Evolutionary conservation across 257 asterid genomes (phyloP).

Genomic region (Solanum pennellii): DNA sequence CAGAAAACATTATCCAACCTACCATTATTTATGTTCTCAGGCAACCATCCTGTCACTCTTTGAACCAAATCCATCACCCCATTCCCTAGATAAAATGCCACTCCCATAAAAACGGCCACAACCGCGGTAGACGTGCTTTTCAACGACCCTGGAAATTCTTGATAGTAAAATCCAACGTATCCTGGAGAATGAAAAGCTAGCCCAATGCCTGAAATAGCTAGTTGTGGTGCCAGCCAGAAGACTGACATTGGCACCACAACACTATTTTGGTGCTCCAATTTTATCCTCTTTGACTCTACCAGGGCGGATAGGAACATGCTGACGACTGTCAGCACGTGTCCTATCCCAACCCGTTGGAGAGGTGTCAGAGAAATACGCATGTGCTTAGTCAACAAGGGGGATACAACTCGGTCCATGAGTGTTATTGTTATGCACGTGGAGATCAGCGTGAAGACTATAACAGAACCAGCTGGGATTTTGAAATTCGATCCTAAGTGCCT

Average conservation of each 20-base stretch:
- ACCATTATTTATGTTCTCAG: constrained; percentile 13
- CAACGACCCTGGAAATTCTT: constrained; percentile 15
- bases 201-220: constrained; percentile 7
- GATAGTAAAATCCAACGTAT: constrained; percentile 6
- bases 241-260: constrained; percentile 10
- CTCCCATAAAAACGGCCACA: background rate
- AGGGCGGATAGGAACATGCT: constrained; percentile 5
- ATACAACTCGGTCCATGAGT: background rate
- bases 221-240: constrained; percentile 14
- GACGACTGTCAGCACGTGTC: constrained; percentile 3
- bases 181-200: constrained; percentile 22
- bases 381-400: background rate
- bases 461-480: constrained; percentile 10
- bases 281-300: constrained; percentile 4
- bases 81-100: constrained; percentile 4
- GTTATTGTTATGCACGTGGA: background rate
- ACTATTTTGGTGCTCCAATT: background rate
- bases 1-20: constrained; percentile 19
- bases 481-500: background rate
- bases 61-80: constrained; percentile 4
- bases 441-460: background rate
- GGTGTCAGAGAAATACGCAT: background rate
- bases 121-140: constrained; percentile 12
- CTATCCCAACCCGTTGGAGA: constrained; percentile 8
- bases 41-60: constrained; percentile 12